Conservation (phyloP, 176 grass and related monocot species). For the Ensete glaucum region DNA sequence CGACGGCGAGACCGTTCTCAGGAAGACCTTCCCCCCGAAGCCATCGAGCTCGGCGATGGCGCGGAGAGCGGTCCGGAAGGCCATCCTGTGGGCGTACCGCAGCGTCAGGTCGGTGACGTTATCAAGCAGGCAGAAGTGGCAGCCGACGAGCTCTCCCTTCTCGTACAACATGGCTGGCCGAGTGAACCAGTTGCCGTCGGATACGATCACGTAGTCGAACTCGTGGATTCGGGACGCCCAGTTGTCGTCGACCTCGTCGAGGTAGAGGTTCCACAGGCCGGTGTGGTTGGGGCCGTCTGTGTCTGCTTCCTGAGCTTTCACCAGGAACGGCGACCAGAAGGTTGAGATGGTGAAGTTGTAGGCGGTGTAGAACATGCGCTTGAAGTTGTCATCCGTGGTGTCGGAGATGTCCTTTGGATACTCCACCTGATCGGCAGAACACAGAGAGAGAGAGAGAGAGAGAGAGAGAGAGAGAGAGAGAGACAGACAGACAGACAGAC, state of each 20-base stretch:
- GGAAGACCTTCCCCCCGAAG: constrained; percentile 32
- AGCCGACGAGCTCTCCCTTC: constrained; percentile 24
- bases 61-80: constrained; percentile 30
- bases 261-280: constrained; percentile 12
- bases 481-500: too few species aligned
- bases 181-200: constrained; percentile 33
- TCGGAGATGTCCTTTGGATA: constrained; percentile 25
- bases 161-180: constrained; percentile 24
- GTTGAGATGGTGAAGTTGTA: constrained; percentile 28
- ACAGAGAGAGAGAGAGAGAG: too few species aligned
- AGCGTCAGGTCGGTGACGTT: constrained; percentile 26
- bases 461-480: too few species aligned
- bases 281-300: constrained; percentile 20
- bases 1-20: constrained; percentile 44
- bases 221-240: constrained; percentile 20
- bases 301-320: constrained; percentile 5
- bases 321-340: constrained; percentile 48
- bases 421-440: constrained; percentile 22
- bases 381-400: constrained; percentile 27
- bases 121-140: constrained; percentile 4
- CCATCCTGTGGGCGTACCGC: constrained; percentile 18
- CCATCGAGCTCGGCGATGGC: background rate
- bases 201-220: constrained; percentile 29
- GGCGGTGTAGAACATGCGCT: constrained; percentile 18
- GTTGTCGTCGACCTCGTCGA: constrained; percentile 23